phyloP scores from a whole-genome alignment of 208 protist genomes.

The Acanthamoeba rhysodes region DNA sequence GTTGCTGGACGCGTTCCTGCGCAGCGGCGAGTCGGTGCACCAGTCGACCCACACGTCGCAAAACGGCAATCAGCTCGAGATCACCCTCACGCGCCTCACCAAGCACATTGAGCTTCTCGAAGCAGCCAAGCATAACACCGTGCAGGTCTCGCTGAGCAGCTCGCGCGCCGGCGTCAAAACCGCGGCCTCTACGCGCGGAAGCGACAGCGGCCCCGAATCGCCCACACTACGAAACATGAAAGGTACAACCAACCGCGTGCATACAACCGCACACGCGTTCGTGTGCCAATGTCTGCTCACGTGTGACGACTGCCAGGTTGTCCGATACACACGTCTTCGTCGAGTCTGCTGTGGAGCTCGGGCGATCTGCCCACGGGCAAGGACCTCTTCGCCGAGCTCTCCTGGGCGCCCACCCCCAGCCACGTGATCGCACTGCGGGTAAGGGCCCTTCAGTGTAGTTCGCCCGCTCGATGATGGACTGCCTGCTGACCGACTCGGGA shows the following conservation, averaged over 20 bases:
- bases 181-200: not conserved
- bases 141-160: conserved; percentile 2
- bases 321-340: not conserved
- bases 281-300: no score
- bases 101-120: not conserved
- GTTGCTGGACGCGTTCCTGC: conserved; percentile 7
- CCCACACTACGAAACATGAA: not conserved
- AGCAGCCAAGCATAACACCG: not conserved
- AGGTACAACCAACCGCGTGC: no score
- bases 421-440: conserved; percentile 10
- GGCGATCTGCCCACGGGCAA: not conserved
- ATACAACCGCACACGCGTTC: no score
- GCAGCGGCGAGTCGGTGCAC: conserved; percentile 10
- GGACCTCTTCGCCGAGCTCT: not conserved
- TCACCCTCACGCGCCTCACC: conserved; percentile 33
- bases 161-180: not conserved
- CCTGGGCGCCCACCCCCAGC: not conserved
- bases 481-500: no score
- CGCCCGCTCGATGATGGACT: not conserved
- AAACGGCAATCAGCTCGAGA: not conserved
- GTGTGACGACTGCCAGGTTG: not conserved
- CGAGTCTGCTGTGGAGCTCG: not conserved
- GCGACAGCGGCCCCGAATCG: not conserved
- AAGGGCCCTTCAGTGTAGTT: not conserved
- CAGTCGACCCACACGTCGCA: not conserved